phyloP scores from a whole-genome alignment of 495 filamentous ascomycete genomes.

The Echria macrotheca region DNA sequence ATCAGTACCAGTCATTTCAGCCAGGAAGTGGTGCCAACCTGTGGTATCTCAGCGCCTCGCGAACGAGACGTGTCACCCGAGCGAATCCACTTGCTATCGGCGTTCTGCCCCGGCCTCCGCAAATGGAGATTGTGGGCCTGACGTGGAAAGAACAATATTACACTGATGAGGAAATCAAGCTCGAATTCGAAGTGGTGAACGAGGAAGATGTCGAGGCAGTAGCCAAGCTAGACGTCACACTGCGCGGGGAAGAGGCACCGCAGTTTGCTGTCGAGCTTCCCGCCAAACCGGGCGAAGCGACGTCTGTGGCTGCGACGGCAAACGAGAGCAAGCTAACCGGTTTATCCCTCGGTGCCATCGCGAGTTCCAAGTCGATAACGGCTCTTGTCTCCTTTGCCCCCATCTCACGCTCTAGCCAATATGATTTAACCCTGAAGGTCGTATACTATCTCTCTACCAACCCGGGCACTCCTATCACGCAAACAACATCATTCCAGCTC shows the following conservation, averaged over 20 bases:
- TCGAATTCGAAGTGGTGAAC: constrained; percentile 70
- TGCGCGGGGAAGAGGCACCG: constrained; percentile 59
- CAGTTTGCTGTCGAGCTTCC: constrained; percentile 37
- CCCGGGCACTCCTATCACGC: constrained; percentile 75
- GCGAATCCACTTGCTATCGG: constrained; percentile 49
- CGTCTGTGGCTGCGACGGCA: constrained; percentile 14
- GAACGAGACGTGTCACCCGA: constrained; percentile 44
- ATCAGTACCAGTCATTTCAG: constrained; percentile 54
- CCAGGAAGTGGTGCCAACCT: constrained; percentile 34
- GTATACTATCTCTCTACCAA: constrained; percentile 77
- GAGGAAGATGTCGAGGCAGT: constrained; percentile 76
- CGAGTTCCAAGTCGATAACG: constrained; percentile 38
- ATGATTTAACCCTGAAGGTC: constrained; percentile 64
- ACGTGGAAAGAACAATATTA: constrained; percentile 68
- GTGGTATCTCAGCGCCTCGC: constrained; percentile 52
- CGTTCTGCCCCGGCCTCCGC: constrained; percentile 85
- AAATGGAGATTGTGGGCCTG: constrained; percentile 67
- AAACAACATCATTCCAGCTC: constrained; percentile 59
- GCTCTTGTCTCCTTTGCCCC: constrained; percentile 44
- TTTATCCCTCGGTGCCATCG: constrained; percentile 42
- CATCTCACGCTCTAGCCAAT: constrained; percentile 50
- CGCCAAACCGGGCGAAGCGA: constrained; percentile 26
- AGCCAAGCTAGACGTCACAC: constrained; percentile 58
- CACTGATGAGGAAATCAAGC: constrained; percentile 64
- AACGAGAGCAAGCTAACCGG: constrained; percentile 33